Conservation (phyloP, 2,329 filamentous ascomycete genomes). For the Pestalotiopsis sp. region DNA sequence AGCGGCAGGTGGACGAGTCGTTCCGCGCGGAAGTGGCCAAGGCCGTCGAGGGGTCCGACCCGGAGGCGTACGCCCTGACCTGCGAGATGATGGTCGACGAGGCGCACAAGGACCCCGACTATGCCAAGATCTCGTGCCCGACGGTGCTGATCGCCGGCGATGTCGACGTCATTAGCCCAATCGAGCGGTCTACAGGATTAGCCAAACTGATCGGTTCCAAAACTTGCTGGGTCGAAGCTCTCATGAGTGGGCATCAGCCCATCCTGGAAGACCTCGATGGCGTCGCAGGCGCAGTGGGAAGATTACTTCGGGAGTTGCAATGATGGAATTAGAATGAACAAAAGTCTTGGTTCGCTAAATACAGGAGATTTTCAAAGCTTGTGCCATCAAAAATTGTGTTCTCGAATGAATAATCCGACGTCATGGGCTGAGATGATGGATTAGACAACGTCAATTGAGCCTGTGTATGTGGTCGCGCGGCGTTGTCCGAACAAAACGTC, state of each 20-base stretch:
- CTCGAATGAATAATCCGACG: conserved; percentile 18
- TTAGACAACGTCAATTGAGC: not conserved
- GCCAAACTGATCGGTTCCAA: conserved; percentile 24
- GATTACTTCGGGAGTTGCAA: conserved; percentile 7
- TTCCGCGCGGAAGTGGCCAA: conserved; percentile 25
- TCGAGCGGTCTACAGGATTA: conserved; percentile 28
- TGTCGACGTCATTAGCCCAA: conserved; percentile 32
- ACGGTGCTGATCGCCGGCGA: conserved; percentile 32
- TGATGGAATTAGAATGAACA: conserved; percentile 12
- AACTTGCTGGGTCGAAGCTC: conserved; percentile 18
- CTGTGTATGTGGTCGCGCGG: conserved; percentile 13
- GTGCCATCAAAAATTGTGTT: conserved; percentile 14
- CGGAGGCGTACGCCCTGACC: conserved; percentile 34
- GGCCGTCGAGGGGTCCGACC: conserved; percentile 31
- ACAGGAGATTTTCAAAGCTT: conserved; percentile 25
- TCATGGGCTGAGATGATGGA: not conserved
- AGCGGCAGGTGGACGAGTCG: conserved; percentile 16
- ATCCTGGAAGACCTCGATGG: conserved; percentile 13
- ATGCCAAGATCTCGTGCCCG: conserved; percentile 30
- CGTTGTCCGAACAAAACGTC: conserved; percentile 27
- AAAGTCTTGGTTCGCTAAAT: conserved; percentile 25
- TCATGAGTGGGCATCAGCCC: conserved; percentile 25
- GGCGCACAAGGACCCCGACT: conserved; percentile 33
- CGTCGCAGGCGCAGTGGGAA: conserved; percentile 7
- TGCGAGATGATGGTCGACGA: conserved; percentile 31